Base-by-base conservation (phyloP, 257 asterid species). In the Asclepias syriaca region DNA sequence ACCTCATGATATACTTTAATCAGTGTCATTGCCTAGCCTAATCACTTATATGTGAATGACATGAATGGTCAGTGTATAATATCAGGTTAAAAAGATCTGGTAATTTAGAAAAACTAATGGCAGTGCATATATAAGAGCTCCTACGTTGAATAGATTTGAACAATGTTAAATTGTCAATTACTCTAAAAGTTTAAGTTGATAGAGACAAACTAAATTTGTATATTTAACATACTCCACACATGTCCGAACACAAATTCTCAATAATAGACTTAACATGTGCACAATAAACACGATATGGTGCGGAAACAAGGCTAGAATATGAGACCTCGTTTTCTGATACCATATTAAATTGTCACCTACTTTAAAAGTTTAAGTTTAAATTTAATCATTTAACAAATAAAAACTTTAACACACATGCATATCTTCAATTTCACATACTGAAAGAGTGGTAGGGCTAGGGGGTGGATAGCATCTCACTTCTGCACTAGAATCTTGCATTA, bases 401-500 rank as follows among this genome's bases (percentile, higher is more conserved):
- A 49, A 39, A 50, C 39, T 43, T 22, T n/a, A 15, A 27, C 0
- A 65, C 8, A 53, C 29, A 18, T 46, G 40, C 50, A 56, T 66
- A 56, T 57, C 57, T 66, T 67, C 69, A 43, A 60, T 61, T 27
- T 6, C 24, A 34, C 9, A 12, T 58, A 24, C 56, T 46, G 57
- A 49, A 21, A 21, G 45, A 49, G 13, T 39, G 32, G 29, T 16
- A 15, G 48, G 43, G 68, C 12, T 3, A 32, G 16, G 13, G 8
- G 22, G 40, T 29, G 22, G 63, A 57, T 48, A 32, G 61, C 34
- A 65, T 13, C 32, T 19, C 68, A 54, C 29, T 2, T 68, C 51
- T 21, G 68, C 40, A 65, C 45, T 65, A 64, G 66, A 6, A 55
- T 12, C 70, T 27, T 45, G 53, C 61, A 39, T 45, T 40, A 59